These are phyloP conservation scores for Dictyostelium intermedium DNA, from an alignment of 78 protist species.

Conservation along the genomic window DNA sequence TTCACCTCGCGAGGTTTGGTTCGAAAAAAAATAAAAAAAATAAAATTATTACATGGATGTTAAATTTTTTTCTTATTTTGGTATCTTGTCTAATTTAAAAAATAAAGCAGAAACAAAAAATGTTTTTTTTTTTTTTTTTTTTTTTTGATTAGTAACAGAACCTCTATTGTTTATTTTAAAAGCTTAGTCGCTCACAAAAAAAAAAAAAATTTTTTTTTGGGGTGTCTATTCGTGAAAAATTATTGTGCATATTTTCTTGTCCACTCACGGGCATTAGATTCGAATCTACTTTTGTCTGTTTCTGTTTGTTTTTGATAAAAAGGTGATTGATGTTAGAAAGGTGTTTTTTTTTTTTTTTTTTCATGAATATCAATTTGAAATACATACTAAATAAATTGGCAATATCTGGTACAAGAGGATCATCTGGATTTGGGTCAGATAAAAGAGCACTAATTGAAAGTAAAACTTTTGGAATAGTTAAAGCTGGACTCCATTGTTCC, in stretches of 20 bases:
- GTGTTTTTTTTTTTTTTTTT: not conserved
- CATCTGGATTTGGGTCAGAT: slow-evolving; percentile 97
- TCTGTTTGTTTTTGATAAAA: slow-evolving; percentile 7
- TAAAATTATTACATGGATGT: no score
- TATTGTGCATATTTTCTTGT: slow-evolving; percentile 11
- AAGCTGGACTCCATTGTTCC: slow-evolving; percentile 97
- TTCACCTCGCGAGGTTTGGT: no score
- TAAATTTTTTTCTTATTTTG: no score
- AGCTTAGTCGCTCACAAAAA: not conserved
- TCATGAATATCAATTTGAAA: not conserved
- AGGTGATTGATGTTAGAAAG: not conserved
- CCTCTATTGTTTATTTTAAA: not conserved
- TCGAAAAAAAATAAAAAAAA: no score
- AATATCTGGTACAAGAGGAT: slow-evolving; percentile 96
- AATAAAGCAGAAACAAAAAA: no score
- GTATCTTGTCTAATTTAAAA: no score
- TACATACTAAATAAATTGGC: slow-evolving; percentile 65
- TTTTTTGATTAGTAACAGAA: not conserved
- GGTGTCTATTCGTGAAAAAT: not conserved
- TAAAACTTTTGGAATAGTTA: slow-evolving; percentile 94
- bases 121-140: no score
- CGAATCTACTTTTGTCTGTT: slow-evolving; percentile 79
- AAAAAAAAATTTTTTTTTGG: no score
- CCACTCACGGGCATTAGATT: slow-evolving; percentile 74
- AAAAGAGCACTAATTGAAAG: slow-evolving; percentile 92